These are phyloP conservation scores for Alternaria alternata DNA, from an alignment of 2,329 filamentous ascomycete genomes.

Conservation along the genomic window DNA sequence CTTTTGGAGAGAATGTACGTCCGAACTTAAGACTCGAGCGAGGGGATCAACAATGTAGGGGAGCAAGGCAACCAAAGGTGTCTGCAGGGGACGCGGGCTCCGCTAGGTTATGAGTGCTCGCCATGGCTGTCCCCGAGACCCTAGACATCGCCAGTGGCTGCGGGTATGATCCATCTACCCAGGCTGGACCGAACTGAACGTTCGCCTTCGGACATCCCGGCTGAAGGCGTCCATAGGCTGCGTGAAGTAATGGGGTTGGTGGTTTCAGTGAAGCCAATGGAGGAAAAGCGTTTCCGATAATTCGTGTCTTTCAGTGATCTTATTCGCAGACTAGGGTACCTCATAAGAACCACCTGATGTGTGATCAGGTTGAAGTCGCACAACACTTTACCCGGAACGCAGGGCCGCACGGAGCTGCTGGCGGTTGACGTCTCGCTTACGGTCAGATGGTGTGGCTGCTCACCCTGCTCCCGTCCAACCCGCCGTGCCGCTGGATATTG, in stretches of 20 bases:
- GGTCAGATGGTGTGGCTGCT: constrained; percentile 22
- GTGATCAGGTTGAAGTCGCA: constrained; percentile 24
- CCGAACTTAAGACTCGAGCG: background rate
- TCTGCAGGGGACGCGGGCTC: constrained; percentile 17
- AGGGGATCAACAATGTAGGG: background rate
- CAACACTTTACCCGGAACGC: constrained; percentile 42
- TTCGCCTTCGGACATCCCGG: constrained; percentile 19
- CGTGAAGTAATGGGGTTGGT: constrained; percentile 27
- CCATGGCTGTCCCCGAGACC: constrained; percentile 18
- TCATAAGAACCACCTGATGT: constrained; percentile 16
- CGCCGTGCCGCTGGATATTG: background rate
- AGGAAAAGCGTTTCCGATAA: constrained; percentile 20
- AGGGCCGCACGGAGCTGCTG: constrained; percentile 38
- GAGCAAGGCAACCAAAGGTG: constrained; percentile 2
- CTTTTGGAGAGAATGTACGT: background rate
- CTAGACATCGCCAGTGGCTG: constrained; percentile 21
- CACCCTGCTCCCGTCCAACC: constrained; percentile 15
- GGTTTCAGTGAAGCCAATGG: constrained; percentile 31
- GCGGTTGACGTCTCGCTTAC: constrained; percentile 29
- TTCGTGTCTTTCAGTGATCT: constrained; percentile 8
- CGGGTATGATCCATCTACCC: constrained; percentile 18
- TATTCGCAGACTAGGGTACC: constrained; percentile 26
- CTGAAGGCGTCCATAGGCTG: constrained; percentile 21
- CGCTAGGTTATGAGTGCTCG: constrained; percentile 21
- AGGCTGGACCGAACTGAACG: constrained; percentile 19